Evolutionary conservation across 257 asterid genomes (phyloP).

Genomic region (Ehretia macrophylla): DNA sequence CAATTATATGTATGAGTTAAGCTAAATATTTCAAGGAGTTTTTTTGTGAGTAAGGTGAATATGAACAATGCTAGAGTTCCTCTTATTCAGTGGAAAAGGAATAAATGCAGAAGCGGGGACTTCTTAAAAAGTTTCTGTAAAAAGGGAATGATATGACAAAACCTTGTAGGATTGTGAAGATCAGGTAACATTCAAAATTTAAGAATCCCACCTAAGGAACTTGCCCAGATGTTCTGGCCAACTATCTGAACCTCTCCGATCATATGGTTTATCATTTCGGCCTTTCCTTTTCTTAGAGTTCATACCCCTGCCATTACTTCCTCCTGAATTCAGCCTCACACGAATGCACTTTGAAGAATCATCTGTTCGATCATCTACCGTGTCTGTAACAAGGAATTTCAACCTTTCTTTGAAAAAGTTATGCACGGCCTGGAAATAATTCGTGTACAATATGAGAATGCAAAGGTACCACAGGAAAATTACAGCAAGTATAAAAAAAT

Average conservation of each 20-base stretch:
- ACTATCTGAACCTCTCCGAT: slow-evolving; percentile 78
- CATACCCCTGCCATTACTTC: slow-evolving; percentile 44
- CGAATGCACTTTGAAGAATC: slow-evolving; percentile 78
- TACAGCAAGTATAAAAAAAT: slow-evolving; percentile 4
- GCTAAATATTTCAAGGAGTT: no score
- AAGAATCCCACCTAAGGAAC: slow-evolving; percentile 60
- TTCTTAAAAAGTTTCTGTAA: no score
- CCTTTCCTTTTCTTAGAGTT: slow-evolving; percentile 78
- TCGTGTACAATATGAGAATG: slow-evolving; percentile 16
- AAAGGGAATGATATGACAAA: no score
- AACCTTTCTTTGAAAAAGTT: slow-evolving; percentile 85
- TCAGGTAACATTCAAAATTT: no score
- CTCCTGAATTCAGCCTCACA: slow-evolving; percentile 61
- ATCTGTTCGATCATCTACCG: slow-evolving; percentile 80
- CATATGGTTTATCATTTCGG: slow-evolving; percentile 67
- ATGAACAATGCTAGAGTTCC: no score
- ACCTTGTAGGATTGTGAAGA: no score
- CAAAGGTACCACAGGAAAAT: slow-evolving; percentile 7
- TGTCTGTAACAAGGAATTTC: slow-evolving; percentile 87
- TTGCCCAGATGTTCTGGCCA: slow-evolving; percentile 86
- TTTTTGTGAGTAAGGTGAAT: no score
- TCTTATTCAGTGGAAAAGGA: no score
- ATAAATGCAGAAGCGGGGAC: no score
- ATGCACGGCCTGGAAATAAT: slow-evolving; percentile 73
- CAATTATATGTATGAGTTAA: no score